Percentiles rank a stretch among this genome's conserved stretches.
Evolutionary conservation across 2,329 filamentous ascomycete species (phyloP).

Genomic region (Capronia americana): DNA sequence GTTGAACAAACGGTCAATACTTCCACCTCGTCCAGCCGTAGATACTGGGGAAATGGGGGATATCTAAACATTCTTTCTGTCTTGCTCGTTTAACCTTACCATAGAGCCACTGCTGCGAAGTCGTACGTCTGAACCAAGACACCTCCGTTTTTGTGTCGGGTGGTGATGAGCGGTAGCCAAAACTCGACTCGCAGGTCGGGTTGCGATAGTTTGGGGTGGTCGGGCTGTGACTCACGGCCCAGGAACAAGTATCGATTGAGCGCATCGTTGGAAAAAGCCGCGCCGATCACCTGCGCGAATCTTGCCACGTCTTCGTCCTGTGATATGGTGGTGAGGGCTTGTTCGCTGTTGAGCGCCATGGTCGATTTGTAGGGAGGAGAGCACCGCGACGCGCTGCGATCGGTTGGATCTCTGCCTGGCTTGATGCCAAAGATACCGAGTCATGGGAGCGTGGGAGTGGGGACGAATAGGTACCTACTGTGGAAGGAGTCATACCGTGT

Average conservation of each 20-base stretch:
- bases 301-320: constrained; percentile 15
- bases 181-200: constrained; percentile 18
- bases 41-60: background rate
- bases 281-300: constrained; percentile 26
- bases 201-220: constrained; percentile 27
- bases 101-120: constrained; percentile 31
- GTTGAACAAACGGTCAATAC: background rate
- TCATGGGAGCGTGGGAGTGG: background rate
- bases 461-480: background rate
- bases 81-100: constrained; percentile 15
- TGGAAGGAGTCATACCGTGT: background rate
- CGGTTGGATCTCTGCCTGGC: background rate
- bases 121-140: constrained; percentile 26
- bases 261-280: constrained; percentile 29
- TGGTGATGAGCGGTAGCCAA: constrained; percentile 20
- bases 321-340: background rate
- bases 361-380: background rate
- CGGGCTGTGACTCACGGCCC: constrained; percentile 29
- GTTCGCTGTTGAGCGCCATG: constrained; percentile 5
- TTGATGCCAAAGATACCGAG: background rate
- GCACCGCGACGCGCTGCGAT: background rate
- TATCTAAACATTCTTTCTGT: background rate
- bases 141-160: constrained; percentile 24
- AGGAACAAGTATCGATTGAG: constrained; percentile 29
- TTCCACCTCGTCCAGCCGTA: background rate